Evolutionary conservation across 306 rosid species (phyloP).

Genomic region (Trifolium pratense): DNA sequence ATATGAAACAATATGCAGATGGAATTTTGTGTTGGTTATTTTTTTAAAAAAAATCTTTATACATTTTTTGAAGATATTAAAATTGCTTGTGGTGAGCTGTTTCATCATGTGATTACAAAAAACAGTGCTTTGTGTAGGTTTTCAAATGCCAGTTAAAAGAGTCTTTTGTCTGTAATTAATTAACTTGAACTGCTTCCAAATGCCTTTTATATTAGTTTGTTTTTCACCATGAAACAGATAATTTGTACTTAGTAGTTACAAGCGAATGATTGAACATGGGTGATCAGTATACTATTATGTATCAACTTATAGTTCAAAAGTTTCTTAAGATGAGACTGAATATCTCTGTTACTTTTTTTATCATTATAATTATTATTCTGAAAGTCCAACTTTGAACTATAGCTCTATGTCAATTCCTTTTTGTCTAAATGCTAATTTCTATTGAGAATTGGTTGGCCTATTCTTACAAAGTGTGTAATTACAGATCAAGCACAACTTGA

Average conservation of each 20-base stretch:
- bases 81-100: neutral
- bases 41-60: neutral
- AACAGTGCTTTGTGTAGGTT: neutral
- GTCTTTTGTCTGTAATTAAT: conserved; percentile 10
- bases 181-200: neutral
- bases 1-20: conserved; percentile 18
- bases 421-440: conserved; percentile 15
- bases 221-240: conserved; percentile 6
- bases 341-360: conserved; percentile 12
- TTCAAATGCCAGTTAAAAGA: neutral
- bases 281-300: conserved; percentile 27
- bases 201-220: conserved; percentile 41
- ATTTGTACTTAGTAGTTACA: neutral
- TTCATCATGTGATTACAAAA: neutral
- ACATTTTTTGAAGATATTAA: neutral
- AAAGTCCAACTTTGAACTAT: conserved; percentile 9
- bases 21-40: conserved; percentile 9
- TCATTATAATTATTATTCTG: neutral
- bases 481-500: conserved; percentile 79
- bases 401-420: conserved; percentile 11
- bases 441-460: conserved; percentile 13
- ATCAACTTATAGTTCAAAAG: conserved; percentile 10
- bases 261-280: conserved; percentile 18
- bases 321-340: conserved; percentile 6
- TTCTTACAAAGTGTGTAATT: conserved; percentile 25